Evolutionary conservation across 169 alveolate genomes (phyloP), one percentile per base, ranked within the genome.

Genomic region (Plasmodium fragile): DNA sequence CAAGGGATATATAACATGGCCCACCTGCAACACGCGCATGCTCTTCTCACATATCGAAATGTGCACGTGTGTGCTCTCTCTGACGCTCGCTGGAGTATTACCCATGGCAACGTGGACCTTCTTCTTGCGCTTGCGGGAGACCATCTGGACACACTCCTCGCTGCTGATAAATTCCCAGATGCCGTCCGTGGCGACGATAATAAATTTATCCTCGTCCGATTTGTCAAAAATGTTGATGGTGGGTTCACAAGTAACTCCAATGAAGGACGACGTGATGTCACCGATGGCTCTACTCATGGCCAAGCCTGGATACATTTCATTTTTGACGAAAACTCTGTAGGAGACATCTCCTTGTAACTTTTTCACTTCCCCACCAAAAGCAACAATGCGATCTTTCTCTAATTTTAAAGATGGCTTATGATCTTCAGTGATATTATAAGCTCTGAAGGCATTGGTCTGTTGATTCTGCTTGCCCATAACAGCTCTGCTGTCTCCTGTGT

Each of bases 261-360:
- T 97, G 34, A 96, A 92, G 49, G 97, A 94, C 2, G 98, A 98
- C n/a, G 97, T 91, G 53, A 96, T 92, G 84, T 98, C 99, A 1
- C 99, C 99, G 25, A 98, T 93, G 65, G 98, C 97, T 72, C 99
- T 95, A 36, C 98, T 96, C 99, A 98, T 97, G 7, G 99, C 98
- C 82, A 98, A 93, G 4, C 99, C 99, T 25, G 98, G 98, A 78
- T 93, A 95, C 81, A 81, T 93, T 80, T 89, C 95, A 55, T 72
- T 65, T 83, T 96, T 96, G 52, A 96, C 96, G 92, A 96, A 98
- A 25, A 98, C 98, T 72, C 99, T 93, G 81, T 94, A 90, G 25
- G 98, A 98, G n/a, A 94, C 95, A 87, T 96, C 98, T 32, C 97
- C 97, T 36, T 95, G 97, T 28, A 96, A 89, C 55, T 96, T 95